Base-by-base conservation (phyloP, 2,329 filamentous ascomycete species). In the Trichocomaceae sp. region DNA sequence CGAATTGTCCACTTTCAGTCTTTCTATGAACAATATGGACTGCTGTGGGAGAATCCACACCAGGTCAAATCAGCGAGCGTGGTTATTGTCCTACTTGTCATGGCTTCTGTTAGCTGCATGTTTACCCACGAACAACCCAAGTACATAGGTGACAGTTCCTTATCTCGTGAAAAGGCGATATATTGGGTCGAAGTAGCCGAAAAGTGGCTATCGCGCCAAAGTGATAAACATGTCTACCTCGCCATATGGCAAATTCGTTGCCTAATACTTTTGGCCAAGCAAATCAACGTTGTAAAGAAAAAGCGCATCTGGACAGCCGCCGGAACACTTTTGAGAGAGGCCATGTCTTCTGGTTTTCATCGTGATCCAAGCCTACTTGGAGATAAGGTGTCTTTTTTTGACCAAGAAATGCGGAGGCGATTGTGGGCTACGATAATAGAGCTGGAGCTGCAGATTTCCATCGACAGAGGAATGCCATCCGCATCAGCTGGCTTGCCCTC, bases 341-440 rank as follows among this genome's bases (percentile, higher is more conserved):
- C 75, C 39, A 73, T 81, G 64, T 68, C 76, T 29, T 69, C 73
- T 10, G 79, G 78, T 1, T 66, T 81, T 47, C 79, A 81, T 61
- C 72, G 78, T 17, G 72, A 79, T 47, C 73, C 77, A 0, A 67
- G 65, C 5, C 59, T 71, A 60, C 56, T 71, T 58, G 59, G 69
- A 55, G 63, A 70, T 55, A 60, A 62, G 23, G 69, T 73, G 9
- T 69, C 67, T 2, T 64, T 69, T 2, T 77, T 77, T 29, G 76
- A 80, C 41, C 74, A 76, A 52, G 76, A 80, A 56, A 77, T 80
- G 50, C 47, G 77, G 50, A 69, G 74, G 42, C 68, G 79, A 33
- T 61, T 81, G 2, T 81, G 79, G 79, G 71, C 71, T 3, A 79
- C 77, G 3, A 76, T 79, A 3, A 65, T 75, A 2, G 79, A 81